Base-by-base conservation (phyloP, 352 stramenopile genomes). In the Paralagenidium karlingii region DNA sequence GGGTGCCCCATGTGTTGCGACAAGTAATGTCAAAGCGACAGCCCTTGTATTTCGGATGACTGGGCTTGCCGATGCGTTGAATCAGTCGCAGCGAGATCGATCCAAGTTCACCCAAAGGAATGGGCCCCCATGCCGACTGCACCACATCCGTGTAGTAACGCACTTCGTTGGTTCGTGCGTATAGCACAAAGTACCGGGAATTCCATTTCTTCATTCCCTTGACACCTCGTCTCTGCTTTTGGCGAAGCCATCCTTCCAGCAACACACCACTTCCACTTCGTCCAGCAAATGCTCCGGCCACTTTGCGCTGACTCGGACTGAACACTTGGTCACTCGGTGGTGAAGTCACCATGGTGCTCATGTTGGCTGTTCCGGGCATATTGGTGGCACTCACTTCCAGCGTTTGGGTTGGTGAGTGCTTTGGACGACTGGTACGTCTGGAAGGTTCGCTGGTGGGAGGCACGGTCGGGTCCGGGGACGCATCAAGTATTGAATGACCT, bases 201-300 rank as follows among this genome's bases (percentile, higher is more conserved):
- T 86, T 85, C 75, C 75, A 89, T 53, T 84, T 83, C 53, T 86
- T 89, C 39, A 86, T 63, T 8, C 75, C 75, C 28, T 83, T 83
- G 27, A 86, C 63, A 18, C 71, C 71, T 7, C 75, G 71, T 1
- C 75, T 68, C 43, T 89, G 75, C 46, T 86, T 89, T 40, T 86
- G 75, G 11, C 71, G 71, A 7, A 89, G 51, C 75, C 75, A 89
- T 16, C 75, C 75, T 60, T 89, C 71, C 0, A 89, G 45, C 2
- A 86, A 19, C n/a, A 89, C 71, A 9, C 71, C 69, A 34, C 67
- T 86, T n/a, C 65, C 71, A 3, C 58, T 51, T 11, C 52, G 49
- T 1, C 70, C 70, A 8, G 63, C 43, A 46, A 71, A 68, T 0
- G 65, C 68, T 0, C 67, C 70, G 0, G 62, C 53, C 22, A 68